These are phyloP conservation scores for Daldinia bambusicola DNA, from an alignment of 495 filamentous ascomycete genomes.

Conservation along the genomic window DNA sequence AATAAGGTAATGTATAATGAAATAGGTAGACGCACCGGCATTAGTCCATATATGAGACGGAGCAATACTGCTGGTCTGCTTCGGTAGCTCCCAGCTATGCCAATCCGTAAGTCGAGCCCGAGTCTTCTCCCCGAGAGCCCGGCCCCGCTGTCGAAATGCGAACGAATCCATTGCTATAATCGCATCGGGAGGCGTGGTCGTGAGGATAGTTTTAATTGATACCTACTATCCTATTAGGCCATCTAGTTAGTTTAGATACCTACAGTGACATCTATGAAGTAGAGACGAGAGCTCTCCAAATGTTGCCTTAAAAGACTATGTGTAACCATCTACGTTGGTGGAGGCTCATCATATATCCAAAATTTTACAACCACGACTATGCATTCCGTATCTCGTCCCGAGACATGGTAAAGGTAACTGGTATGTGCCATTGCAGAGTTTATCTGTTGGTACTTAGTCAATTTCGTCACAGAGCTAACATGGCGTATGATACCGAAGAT, in stretches of 20 bases:
- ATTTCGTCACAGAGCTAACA: slow-evolving; percentile 33
- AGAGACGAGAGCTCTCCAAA: not conserved
- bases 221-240: not conserved
- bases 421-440: slow-evolving; percentile 1
- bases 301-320: not conserved
- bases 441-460: slow-evolving; percentile 25
- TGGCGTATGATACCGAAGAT: slow-evolving; percentile 25
- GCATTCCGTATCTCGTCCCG: not conserved
- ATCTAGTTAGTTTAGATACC: no score
- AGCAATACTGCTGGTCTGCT: slow-evolving; percentile 49
- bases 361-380: not conserved
- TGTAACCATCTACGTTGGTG: not conserved
- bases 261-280: not conserved
- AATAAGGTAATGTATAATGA: no score
- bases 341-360: not conserved
- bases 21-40: slow-evolving; percentile 33
- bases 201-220: not conserved
- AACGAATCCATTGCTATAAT: slow-evolving; percentile 31
- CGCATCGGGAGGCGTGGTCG: not conserved
- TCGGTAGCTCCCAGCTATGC: slow-evolving; percentile 47
- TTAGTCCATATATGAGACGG: slow-evolving; percentile 48
- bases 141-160: slow-evolving; percentile 32
- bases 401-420: slow-evolving; percentile 7
- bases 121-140: slow-evolving; percentile 38
- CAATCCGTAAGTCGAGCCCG: slow-evolving; percentile 37